Conservation (phyloP, 1,139 yeast species). For the Candida labiduridarum region DNA sequence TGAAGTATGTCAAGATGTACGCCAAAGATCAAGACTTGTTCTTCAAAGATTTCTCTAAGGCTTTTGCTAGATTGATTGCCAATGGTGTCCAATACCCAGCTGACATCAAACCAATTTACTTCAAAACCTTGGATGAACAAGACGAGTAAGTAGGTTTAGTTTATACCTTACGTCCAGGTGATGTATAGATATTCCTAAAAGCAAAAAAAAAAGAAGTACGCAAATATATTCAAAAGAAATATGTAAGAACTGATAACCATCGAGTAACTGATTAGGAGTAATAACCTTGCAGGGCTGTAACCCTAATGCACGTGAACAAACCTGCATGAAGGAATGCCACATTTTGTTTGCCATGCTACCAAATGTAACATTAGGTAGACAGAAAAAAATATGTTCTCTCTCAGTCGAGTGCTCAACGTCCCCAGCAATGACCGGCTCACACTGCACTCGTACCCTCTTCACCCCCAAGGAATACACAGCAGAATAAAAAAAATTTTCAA, state of each 20-base stretch:
- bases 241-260: too few relatives aligned
- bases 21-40: constrained; percentile 72
- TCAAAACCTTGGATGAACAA: constrained; percentile 76
- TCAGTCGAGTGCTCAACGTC: neutral
- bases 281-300: neutral
- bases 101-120: constrained; percentile 46
- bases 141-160: constrained; percentile 13
- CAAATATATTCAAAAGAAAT: too few relatives aligned
- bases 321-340: neutral
- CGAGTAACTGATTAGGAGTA: too few relatives aligned
- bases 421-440: neutral
- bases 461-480: neutral
- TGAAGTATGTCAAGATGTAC: constrained; percentile 66
- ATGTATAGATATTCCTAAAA: neutral
- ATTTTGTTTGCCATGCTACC: neutral
- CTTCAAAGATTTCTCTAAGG: constrained; percentile 71
- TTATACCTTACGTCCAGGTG: too few relatives aligned
- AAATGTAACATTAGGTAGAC: neutral
- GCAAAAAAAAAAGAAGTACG: neutral
- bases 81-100: constrained; percentile 68
- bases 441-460: neutral
- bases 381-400: neutral
- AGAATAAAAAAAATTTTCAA: constrained; percentile 4
- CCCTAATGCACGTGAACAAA: constrained; percentile 4
- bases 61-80: constrained; percentile 71